These are phyloP conservation scores for Tricholoma bakamatsutake DNA, from an alignment of 768 basidiomycete genomes.

Conservation along the genomic window DNA sequence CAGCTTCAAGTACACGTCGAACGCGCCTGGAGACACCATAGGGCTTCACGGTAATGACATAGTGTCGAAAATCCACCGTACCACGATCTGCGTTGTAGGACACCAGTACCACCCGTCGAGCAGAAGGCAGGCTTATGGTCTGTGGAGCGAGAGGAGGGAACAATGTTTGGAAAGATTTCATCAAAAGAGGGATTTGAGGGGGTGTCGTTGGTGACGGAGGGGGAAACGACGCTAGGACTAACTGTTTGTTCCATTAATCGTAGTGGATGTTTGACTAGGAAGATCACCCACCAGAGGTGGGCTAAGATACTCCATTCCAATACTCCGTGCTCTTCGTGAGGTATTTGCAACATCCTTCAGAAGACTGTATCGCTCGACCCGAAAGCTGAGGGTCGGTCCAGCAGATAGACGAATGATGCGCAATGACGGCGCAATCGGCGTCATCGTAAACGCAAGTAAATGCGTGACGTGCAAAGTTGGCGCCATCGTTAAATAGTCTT, in stretches of 20 bases:
- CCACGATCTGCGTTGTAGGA: constrained; percentile 84
- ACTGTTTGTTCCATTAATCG: constrained; percentile 38
- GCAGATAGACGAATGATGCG: constrained; percentile 82
- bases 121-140: constrained; percentile 75
- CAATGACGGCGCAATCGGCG: constrained; percentile 78
- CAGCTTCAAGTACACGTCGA: constrained; percentile 74
- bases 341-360: constrained; percentile 76
- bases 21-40: constrained; percentile 92
- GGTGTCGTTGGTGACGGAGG: constrained; percentile 69
- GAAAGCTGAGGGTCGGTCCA: constrained; percentile 91
- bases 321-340: constrained; percentile 61
- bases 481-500: constrained; percentile 91
- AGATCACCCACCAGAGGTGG: constrained; percentile 72
- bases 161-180: constrained; percentile 94
- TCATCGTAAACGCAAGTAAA: constrained; percentile 86
- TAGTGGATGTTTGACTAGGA: not conserved
- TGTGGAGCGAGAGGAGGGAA: constrained; percentile 91
- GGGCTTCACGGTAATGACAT: constrained; percentile 90
- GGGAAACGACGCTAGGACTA: constrained; percentile 87
- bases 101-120: constrained; percentile 89
- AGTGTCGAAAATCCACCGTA: constrained; percentile 92
- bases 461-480: constrained; percentile 90
- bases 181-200: constrained; percentile 82
- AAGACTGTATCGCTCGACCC: constrained; percentile 88
- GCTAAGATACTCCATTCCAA: constrained; percentile 86